These are phyloP conservation scores for Nemophila menziesii DNA, from an alignment of 257 asterid species.

Conservation along the genomic window DNA sequence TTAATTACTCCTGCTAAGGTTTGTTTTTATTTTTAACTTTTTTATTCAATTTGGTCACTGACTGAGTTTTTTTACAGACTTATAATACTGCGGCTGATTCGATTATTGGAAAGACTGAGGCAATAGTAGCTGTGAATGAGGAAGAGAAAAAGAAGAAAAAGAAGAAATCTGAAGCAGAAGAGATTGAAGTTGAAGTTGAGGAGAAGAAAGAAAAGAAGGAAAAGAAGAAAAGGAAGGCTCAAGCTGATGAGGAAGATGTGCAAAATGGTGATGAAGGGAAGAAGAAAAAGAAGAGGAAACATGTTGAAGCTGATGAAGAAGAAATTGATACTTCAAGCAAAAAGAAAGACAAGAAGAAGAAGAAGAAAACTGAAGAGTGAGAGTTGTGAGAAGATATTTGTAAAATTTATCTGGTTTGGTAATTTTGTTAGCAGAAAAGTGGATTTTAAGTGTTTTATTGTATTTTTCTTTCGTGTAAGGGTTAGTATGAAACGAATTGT, in stretches of 20 bases:
- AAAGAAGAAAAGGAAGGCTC: constrained; percentile 37
- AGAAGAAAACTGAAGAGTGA: constrained; percentile 41
- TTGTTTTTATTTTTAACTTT: constrained; percentile 3
- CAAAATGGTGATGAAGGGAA: constrained; percentile 20
- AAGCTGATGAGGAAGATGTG: constrained; percentile 17
- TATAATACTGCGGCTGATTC: constrained; percentile 72
- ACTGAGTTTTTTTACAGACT: constrained; percentile 24
- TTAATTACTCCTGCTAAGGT: constrained; percentile 68
- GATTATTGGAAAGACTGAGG: constrained; percentile 28
- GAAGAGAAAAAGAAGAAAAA: constrained; percentile 25
- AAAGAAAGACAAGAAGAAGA: constrained; percentile 39
- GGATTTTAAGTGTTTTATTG: not conserved
- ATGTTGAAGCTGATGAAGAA: constrained; percentile 25
- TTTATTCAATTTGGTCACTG: not conserved
- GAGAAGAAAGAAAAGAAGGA: constrained; percentile 24
- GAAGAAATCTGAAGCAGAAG: constrained; percentile 24
- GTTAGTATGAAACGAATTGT: not conserved
- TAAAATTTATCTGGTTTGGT: not conserved
- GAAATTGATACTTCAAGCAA: constrained; percentile 20
- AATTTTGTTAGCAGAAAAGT: not conserved
- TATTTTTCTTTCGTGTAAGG: not conserved
- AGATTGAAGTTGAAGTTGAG: constrained; percentile 22
- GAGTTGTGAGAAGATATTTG: constrained; percentile 2
- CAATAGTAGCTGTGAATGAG: constrained; percentile 9
- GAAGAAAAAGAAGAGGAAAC: constrained; percentile 64